Conservation (phyloP, 192 early-diverging fungal species). For the Backusella liffmaniae region DNA sequence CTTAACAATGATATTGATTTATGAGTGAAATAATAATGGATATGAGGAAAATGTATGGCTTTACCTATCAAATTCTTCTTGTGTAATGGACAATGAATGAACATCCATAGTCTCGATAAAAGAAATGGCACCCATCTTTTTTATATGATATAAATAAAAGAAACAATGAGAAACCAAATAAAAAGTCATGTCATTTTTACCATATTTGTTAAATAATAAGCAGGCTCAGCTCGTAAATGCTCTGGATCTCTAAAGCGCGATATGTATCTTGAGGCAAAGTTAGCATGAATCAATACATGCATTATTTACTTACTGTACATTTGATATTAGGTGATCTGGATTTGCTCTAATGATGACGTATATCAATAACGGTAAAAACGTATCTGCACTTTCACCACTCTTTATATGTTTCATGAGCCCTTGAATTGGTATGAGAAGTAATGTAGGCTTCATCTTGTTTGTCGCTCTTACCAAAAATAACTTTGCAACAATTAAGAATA, state of each 20-base stretch:
- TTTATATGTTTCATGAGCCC: constrained; percentile 30
- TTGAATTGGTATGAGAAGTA: background rate
- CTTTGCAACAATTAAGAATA: constrained; percentile 80
- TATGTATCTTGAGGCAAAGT: constrained; percentile 51
- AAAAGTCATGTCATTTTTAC: constrained; percentile 12
- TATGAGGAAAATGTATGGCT: background rate
- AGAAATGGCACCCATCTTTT: constrained; percentile 65
- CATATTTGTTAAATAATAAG: constrained; percentile 75
- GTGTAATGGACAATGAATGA: constrained; percentile 67
- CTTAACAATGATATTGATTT: background rate
- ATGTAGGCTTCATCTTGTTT: no score
- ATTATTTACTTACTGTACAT: constrained; percentile 63
- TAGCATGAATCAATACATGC: background rate
- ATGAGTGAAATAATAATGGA: background rate
- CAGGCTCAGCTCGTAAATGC: constrained; percentile 70
- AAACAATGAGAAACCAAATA: background rate
- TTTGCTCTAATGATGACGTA: constrained; percentile 74
- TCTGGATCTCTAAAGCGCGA: constrained; percentile 71
- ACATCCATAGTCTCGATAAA: constrained; percentile 81
- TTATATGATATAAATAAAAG: background rate
- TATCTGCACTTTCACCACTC: constrained; percentile 67
- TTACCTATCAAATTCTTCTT: constrained; percentile 71
- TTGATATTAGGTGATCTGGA: constrained; percentile 74
- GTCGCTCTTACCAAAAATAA: constrained; percentile 59
- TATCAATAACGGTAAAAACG: constrained; percentile 75